Evolutionary conservation across 352 stramenopile species (phyloP).

Genomic region (Aphanomyces euteiches): DNA sequence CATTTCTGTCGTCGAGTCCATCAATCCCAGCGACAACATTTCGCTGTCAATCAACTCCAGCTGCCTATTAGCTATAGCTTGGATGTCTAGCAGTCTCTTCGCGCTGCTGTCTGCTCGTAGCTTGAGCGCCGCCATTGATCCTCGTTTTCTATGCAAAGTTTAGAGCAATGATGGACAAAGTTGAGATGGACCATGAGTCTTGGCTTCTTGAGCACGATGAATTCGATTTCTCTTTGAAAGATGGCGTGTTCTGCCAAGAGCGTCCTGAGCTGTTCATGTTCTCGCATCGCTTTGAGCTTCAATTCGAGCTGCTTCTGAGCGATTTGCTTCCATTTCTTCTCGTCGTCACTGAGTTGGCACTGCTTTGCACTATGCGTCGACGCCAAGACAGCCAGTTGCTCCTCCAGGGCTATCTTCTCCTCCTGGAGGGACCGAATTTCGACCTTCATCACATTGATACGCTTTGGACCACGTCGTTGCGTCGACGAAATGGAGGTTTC

Average conservation of each 20-base stretch:
- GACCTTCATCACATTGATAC: not conserved
- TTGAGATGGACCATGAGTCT: not conserved
- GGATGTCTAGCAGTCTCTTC: slow-evolving; percentile 3
- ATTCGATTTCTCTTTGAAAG: not conserved
- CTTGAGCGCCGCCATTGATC: slow-evolving; percentile 14
- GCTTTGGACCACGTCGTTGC: not conserved
- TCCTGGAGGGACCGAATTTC: not conserved
- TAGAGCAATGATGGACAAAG: no score
- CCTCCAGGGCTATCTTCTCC: not conserved
- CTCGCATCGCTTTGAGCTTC: slow-evolving; percentile 15
- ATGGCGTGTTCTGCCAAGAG: not conserved
- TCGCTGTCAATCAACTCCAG: slow-evolving; percentile 13
- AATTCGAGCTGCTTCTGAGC: not conserved
- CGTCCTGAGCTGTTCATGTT: slow-evolving; percentile 18
- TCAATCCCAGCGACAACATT: not conserved
- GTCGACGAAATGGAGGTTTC: no score
- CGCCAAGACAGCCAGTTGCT: not conserved
- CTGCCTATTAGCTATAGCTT: slow-evolving; percentile 20
- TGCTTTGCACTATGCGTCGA: no score
- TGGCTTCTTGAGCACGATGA: slow-evolving; percentile 12
- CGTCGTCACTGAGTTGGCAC: not conserved
- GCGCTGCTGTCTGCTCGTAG: not conserved
- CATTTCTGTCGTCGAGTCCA: not conserved
- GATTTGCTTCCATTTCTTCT: slow-evolving; percentile 7
- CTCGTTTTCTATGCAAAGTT: not conserved